A percentile compares a stretch with the other conserved stretches of the same genome.
Evolutionary conservation across 2,329 filamentous ascomycete genomes (phyloP).

Genomic region (Sporothrix sp.): DNA sequence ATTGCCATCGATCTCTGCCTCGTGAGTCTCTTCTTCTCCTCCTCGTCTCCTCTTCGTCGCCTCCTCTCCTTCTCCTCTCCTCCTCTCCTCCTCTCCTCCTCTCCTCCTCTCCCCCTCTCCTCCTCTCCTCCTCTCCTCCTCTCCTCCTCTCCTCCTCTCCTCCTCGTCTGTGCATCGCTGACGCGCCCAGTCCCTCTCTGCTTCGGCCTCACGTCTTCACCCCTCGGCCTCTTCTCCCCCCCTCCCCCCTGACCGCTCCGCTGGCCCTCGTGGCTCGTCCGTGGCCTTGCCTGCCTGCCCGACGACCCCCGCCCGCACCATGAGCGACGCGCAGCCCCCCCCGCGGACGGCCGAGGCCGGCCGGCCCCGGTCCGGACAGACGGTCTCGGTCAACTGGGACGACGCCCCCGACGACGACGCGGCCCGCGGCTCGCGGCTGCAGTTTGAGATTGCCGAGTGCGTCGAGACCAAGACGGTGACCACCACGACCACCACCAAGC

Average conservation of each 20-base stretch:
- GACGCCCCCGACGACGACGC: conserved; percentile 22
- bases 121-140: no score
- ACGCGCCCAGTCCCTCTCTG: conserved; percentile 1
- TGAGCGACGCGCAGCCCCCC: conserved; percentile 16
- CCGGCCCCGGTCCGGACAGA: conserved; percentile 27
- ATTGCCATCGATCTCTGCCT: no score
- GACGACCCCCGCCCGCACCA: conserved; percentile 1
- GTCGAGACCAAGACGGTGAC: conserved; percentile 67
- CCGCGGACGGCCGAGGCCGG: conserved; percentile 24
- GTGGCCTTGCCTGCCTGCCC: conserved; percentile 1
- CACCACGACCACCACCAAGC: conserved; percentile 83
- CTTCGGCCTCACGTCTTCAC: no score
- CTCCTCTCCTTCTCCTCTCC: background rate
- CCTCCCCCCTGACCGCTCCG: background rate
- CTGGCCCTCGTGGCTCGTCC: no score
- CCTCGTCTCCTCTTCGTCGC: no score
- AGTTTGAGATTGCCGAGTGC: conserved; percentile 53
- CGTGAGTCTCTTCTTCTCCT: background rate
- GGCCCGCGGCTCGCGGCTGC: conserved; percentile 26
- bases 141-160: no score
- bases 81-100: no score
- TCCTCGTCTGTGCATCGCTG: no score
- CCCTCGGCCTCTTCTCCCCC: background rate
- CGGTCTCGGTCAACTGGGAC: conserved; percentile 28
- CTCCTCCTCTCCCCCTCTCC: no score